Evolutionary conservation across 1,139 yeast species (phyloP), one percentile per base, ranked within the genome.

Genomic region (Yamadazyma jaroonii): DNA sequence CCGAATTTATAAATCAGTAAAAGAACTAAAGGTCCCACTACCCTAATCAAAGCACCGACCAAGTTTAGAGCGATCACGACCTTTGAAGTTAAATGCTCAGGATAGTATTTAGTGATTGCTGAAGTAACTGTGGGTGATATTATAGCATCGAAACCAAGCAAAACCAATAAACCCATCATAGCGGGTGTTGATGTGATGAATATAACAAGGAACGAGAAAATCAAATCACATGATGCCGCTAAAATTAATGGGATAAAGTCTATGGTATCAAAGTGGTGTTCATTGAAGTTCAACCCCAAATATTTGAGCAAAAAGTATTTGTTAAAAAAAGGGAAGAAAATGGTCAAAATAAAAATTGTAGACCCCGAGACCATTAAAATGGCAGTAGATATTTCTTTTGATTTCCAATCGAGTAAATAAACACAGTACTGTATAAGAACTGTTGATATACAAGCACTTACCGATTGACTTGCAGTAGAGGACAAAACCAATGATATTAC

Each of bases 1-100:
- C 45, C 43, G 20, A 28, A 31, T 25, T 52, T 62, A 48, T 62
- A 64, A 15, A 59, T 12, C 9, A 50, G 46, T 29, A 62, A 40
- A 31, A 58, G 27, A 0, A 49, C 14, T 13, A 56, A 32, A 1
- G 68, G 68, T 6, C 46, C 38, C 1, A 53, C 31, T 14, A 60
- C 39, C 11, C 47, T 38, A 15, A 53, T 37, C 3, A 54, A 12
- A 43, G 59, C 59, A 14, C 32, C 29, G 4, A 42, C 9, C n/a
- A 42, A 26, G 11, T 23, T 29, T 26, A 43, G 34, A 11, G 44
- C 32, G 31, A 41, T 29, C 21, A 45, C 32, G 2, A 44, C 42
- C 23, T 42, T 43, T 15, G 41, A 35, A 9, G 40, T 33, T 10
- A 38, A 38, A 13, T 14, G 22, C 4, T 29, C 28, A 1, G 48